Evolutionary conservation across 2,329 filamentous ascomycete genomes (phyloP).

Genomic region (Sarocladiaceae sp.): DNA sequence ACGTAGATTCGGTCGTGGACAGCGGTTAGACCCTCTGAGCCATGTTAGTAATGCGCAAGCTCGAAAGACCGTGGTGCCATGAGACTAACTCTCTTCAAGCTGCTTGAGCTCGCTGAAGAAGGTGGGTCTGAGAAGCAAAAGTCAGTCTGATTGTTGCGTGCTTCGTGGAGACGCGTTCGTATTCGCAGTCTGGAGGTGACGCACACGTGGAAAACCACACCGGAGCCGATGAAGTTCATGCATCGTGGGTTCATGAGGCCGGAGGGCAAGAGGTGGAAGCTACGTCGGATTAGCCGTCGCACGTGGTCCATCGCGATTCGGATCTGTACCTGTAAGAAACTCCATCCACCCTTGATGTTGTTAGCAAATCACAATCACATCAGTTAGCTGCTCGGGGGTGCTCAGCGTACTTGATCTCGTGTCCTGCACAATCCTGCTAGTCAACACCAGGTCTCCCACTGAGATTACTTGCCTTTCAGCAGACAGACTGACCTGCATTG

Average conservation of each 20-base stretch:
- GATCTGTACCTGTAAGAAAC: constrained; percentile 30
- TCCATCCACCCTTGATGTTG: constrained; percentile 21
- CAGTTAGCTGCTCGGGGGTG: constrained; percentile 7
- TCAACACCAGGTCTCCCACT: background rate
- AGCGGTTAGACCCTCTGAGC: constrained; percentile 26
- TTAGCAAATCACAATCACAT: constrained; percentile 12
- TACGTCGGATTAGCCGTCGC: constrained; percentile 24
- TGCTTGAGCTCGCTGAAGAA: constrained; percentile 39
- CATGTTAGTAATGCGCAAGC: too few relatives aligned
- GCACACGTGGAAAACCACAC: constrained; percentile 59
- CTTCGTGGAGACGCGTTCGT: too few relatives aligned
- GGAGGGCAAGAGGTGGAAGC: constrained; percentile 61
- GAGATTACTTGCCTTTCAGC: background rate
- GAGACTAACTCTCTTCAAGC: constrained; percentile 25
- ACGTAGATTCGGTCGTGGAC: constrained; percentile 53
- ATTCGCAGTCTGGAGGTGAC: constrained; percentile 13
- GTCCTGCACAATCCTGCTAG: constrained; percentile 14
- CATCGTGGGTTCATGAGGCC: constrained; percentile 69
- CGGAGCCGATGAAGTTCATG: constrained; percentile 71
- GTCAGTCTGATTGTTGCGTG: constrained; percentile 21
- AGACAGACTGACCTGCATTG: constrained; percentile 19
- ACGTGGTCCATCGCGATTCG: constrained; percentile 12
- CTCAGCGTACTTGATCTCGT: constrained; percentile 14
- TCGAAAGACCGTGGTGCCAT: too few relatives aligned
- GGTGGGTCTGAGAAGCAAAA: constrained; percentile 21